Percentiles rank a stretch among this genome's conserved stretches.
Conservation (phyloP, 2,329 filamentous ascomycete genomes). For the Botrytis sinoallii region DNA sequence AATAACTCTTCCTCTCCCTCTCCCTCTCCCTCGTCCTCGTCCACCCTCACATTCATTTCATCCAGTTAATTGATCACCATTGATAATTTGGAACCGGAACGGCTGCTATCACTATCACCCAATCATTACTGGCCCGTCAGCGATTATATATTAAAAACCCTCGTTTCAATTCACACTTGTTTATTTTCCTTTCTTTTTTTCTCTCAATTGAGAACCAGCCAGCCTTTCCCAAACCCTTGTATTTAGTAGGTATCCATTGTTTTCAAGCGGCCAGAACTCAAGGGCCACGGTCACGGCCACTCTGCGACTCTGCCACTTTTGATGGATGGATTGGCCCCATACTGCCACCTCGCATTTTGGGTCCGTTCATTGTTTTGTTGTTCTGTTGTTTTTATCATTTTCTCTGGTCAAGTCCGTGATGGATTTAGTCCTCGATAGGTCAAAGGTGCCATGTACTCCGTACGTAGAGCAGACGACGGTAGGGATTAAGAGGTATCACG, state of each 20-base stretch:
- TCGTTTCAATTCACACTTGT: background rate
- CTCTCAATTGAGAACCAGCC: slow-evolving; percentile 10
- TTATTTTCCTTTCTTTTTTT: background rate
- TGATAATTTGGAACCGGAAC: slow-evolving; percentile 4
- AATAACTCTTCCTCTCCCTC: background rate
- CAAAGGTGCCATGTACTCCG: background rate
- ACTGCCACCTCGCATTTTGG: slow-evolving; percentile 12
- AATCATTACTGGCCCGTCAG: slow-evolving; percentile 10
- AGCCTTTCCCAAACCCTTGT: background rate
- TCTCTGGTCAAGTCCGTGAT: background rate
- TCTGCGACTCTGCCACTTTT: slow-evolving; percentile 14
- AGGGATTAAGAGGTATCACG: slow-evolving; percentile 10
- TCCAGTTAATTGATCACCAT: background rate
- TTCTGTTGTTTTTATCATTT: background rate
- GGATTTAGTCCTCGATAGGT: background rate
- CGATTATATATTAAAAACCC: background rate
- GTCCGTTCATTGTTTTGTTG: background rate
- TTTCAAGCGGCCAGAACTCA: slow-evolving; percentile 4
- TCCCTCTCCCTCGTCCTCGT: background rate
- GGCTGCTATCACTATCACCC: slow-evolving; percentile 10
- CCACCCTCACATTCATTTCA: background rate
- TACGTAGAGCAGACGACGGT: background rate
- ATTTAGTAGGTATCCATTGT: background rate
- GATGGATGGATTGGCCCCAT: slow-evolving; percentile 17
- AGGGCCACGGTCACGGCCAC: background rate